These are phyloP conservation scores for Cystobasidium tubakii DNA, from an alignment of 768 basidiomycete species.

Conservation along the genomic window DNA sequence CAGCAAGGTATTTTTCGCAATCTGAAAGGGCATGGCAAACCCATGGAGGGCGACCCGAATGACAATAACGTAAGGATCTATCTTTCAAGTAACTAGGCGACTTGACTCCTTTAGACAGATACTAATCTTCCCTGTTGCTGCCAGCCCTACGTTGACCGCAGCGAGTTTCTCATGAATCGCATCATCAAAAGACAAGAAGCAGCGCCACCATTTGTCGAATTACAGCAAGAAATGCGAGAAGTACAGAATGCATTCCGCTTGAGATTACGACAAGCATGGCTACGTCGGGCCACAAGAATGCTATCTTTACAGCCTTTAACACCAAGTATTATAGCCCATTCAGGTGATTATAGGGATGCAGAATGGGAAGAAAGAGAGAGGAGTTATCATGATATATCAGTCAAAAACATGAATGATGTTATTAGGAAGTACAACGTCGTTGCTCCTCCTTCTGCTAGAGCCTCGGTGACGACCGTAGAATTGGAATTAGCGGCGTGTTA, in stretches of 20 bases:
- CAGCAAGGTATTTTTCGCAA: constrained; percentile 37
- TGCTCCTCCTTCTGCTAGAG: constrained; percentile 29
- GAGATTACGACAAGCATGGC: constrained; percentile 28
- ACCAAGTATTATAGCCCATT: constrained; percentile 14
- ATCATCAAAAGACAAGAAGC: constrained; percentile 38
- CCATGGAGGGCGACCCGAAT: constrained; percentile 20
- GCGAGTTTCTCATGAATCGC: constrained; percentile 37
- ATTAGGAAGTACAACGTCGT: constrained; percentile 36
- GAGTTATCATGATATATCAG: constrained; percentile 32
- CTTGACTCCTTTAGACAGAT: too few species aligned
- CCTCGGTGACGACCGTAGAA: not conserved
- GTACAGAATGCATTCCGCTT: constrained; percentile 20
- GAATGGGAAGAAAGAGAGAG: constrained; percentile 36
- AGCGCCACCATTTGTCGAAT: constrained; percentile 39
- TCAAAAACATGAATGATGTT: constrained; percentile 23
- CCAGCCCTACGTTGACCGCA: constrained; percentile 34
- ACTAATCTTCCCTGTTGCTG: too few species aligned
- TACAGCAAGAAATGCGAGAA: constrained; percentile 33
- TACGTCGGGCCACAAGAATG: constrained; percentile 36
- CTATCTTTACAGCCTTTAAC: constrained; percentile 33
- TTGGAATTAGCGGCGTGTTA: constrained; percentile 13
- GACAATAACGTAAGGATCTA: constrained; percentile 30
- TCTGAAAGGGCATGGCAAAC: constrained; percentile 38
- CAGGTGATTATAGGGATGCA: constrained; percentile 19
- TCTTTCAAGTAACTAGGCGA: not conserved